Base-by-base conservation (phyloP, 2,329 filamentous ascomycete genomes). In the Ustilaginoidea virens region DNA sequence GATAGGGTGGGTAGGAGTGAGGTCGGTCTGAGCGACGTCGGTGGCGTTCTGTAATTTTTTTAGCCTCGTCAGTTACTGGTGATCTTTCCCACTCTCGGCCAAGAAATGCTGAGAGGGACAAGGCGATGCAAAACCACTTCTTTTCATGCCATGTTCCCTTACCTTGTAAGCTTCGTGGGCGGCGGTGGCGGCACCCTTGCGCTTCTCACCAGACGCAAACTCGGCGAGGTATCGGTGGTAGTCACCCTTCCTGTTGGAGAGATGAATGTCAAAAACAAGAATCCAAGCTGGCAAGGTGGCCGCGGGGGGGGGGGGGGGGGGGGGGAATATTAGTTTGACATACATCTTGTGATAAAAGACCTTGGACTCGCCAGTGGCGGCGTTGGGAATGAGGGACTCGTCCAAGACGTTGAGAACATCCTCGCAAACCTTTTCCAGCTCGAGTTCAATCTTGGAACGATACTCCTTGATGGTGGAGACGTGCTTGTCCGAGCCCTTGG, bases 341-440 rank as follows among this genome's bases (percentile, higher is more conserved):
- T 66, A 94, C 87, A 96, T 96, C 77, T 96, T 96, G 79, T 94
- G 86, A 70, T 96, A 96, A 64, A 96, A 96, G 56, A 96, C 87
- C 77, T 94, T 96, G 59, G 85, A 93, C 72, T 96, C 87, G 66
- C 87, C 87, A 44, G 82, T 80, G 63, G 90, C 80, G 54, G 87
- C 87, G 63, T 90, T 87, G 60, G 86, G 86, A 55, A 96, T 96
- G 52, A 96, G 70, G 55, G 75, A 77, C 52, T 93, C 69, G 58
- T 94, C 86, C 43, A 96, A 71, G 46, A 96, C 87, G 49, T 93
- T 79, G 46, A 96, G 79, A 46, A 94, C 83, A 66, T 96, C 87
- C 66, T 94, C 76, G 74, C 87, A 96, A 62, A 94, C 83, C 68
- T 86, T 81, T 74, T 90, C 87, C 48, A 96, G 78, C 69, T 96